Percentiles rank a stretch among this genome's conserved stretches.
phyloP scores from a whole-genome alignment of 441 rosid genomes.

The Corymbia citriodora region DNA sequence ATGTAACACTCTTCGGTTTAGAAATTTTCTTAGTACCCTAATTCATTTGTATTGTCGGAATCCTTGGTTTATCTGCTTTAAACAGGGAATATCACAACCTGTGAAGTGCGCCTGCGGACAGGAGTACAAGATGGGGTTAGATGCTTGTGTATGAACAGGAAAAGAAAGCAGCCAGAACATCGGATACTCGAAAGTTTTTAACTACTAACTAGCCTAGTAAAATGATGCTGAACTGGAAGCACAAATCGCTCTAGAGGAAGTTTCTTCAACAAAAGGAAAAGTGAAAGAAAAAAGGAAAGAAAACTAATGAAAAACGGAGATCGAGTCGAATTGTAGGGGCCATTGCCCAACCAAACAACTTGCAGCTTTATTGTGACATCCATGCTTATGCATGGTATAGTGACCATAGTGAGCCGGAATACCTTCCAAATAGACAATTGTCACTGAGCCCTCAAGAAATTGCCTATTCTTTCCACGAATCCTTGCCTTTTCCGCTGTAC shows the following conservation, averaged over 20 bases:
- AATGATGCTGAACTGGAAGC: neutral
- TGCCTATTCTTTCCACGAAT: neutral
- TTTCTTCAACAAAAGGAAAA: neutral
- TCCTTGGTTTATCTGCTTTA: neutral
- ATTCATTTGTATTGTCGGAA: neutral
- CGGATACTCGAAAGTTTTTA: neutral
- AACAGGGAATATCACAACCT: neutral
- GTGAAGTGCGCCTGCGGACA: neutral
- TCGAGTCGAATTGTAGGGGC: neutral
- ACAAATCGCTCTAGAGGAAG: neutral
- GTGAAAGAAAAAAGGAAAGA: neutral
- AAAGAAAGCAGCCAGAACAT: neutral
- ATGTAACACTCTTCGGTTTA: neutral
- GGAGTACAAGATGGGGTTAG: neutral
- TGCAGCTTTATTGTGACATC: neutral
- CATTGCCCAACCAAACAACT: neutral
- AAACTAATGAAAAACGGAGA: neutral
- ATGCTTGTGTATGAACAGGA: neutral
- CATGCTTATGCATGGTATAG: too few relatives aligned
- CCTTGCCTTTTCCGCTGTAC: neutral
- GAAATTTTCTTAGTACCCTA: neutral
- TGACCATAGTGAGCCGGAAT: neutral
- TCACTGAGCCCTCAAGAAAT: neutral
- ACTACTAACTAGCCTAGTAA: neutral
- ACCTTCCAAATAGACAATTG: neutral